Evolutionary conservation across 768 basidiomycete species (phyloP).

Genomic region (Inosperma sp.): DNA sequence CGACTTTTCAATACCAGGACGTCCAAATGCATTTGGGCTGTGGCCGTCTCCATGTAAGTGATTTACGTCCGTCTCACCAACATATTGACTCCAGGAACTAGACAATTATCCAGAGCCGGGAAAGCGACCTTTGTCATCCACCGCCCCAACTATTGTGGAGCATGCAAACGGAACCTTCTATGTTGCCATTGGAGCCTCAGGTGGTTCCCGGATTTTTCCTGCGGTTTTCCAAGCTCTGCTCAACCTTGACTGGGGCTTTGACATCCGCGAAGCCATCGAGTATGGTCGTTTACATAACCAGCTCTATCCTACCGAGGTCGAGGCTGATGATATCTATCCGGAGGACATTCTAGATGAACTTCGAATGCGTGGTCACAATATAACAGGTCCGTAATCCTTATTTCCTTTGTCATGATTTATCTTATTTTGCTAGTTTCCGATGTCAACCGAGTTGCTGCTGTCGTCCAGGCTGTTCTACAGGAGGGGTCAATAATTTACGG

Average conservation of each 20-base stretch:
- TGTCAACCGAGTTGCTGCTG: slow-evolving; percentile 67
- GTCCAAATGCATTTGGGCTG: slow-evolving; percentile 79
- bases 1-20: slow-evolving; percentile 85
- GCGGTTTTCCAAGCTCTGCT: slow-evolving; percentile 75
- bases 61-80: background rate
- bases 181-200: slow-evolving; percentile 76
- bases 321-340: slow-evolving; percentile 61
- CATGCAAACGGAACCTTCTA: slow-evolving; percentile 67
- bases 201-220: slow-evolving; percentile 82
- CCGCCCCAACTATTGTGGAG: slow-evolving; percentile 74
- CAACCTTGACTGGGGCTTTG: slow-evolving; percentile 77
- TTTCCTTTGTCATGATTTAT: slow-evolving; percentile 1
- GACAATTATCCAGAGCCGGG: slow-evolving; percentile 86
- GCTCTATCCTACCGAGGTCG: slow-evolving; percentile 61
- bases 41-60: slow-evolving; percentile 73
- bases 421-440: slow-evolving; percentile 45
- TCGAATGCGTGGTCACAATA: slow-evolving; percentile 59
- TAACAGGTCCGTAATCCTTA: slow-evolving; percentile 45
- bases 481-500: slow-evolving; percentile 58
- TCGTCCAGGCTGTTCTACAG: slow-evolving; percentile 63
- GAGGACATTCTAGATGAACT: slow-evolving; percentile 52
- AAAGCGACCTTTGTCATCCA: slow-evolving; percentile 91
- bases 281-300: slow-evolving; percentile 82
- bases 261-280: slow-evolving; percentile 80
- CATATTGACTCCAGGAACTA: no score